These are phyloP conservation scores for Pyrenophora seminiperda DNA, from an alignment of 2,329 filamentous ascomycete species.

Conservation along the genomic window DNA sequence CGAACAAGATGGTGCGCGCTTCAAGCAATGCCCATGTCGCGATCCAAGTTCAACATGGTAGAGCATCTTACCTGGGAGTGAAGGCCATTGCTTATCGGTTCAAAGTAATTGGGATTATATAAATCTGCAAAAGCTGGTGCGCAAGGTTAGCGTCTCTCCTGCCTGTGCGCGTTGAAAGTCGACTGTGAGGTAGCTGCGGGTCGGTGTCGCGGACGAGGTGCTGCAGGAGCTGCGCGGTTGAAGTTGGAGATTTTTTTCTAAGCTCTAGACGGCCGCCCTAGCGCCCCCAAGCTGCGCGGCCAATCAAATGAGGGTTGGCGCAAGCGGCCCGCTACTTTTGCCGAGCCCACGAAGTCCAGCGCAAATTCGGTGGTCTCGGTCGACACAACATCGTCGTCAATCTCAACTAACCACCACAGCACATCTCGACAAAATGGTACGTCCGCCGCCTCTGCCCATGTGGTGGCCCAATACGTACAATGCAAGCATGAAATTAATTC, in stretches of 20 bases:
- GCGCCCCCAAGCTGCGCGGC: constrained; percentile 9
- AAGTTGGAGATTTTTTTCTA: constrained; percentile 16
- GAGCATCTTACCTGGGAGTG: constrained; percentile 36
- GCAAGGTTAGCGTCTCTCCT: constrained; percentile 12
- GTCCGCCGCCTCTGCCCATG: constrained; percentile 21
- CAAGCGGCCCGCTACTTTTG: constrained; percentile 25
- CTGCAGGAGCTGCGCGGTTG: constrained; percentile 20
- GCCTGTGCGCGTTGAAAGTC: constrained; percentile 20
- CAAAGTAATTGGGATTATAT: constrained; percentile 7
- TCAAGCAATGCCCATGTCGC: background rate
- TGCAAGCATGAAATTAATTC: constrained; percentile 34
- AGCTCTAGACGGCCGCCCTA: constrained; percentile 11
- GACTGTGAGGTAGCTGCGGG: constrained; percentile 4
- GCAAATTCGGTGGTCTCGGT: constrained; percentile 33
- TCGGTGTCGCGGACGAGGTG: constrained; percentile 18
- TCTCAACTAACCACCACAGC: constrained; percentile 44
- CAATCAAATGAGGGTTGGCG: constrained; percentile 5
- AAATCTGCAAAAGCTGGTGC: constrained; percentile 21
- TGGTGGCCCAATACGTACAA: constrained; percentile 6
- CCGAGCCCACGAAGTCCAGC: constrained; percentile 31
- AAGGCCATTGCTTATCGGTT: constrained; percentile 34
- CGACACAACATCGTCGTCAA: constrained; percentile 23
- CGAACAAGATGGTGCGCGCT: background rate
- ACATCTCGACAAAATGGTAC: constrained; percentile 52
- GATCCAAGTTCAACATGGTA: constrained; percentile 1